Base-by-base conservation (phyloP, 495 filamentous ascomycete genomes). In the Annulohypoxylon stygium region DNA sequence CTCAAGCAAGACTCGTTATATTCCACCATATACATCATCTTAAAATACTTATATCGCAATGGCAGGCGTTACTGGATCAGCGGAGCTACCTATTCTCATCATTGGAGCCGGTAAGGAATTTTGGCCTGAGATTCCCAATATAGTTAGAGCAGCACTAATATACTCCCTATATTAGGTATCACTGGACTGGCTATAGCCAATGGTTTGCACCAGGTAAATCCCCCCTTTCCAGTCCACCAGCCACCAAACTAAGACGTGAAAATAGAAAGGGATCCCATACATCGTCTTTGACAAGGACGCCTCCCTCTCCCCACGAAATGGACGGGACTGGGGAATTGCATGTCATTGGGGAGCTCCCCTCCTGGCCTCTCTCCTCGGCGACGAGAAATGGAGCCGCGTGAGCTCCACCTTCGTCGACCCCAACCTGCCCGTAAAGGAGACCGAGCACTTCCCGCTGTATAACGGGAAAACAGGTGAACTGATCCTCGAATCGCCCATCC, bases 271-370 rank as follows among this genome's bases (percentile, higher is more conserved):
- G 16, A 84, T 90, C 34, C 73, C 81, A 18, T 85, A 81, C 61
- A 81, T 76, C 10, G 69, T 90, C 33, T 86, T 84, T 70, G 87
- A 90, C 71, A 80, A 81, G 43, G 79, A 86, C 34, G 34, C 61
- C 0, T 47, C 68, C 16, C 62, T 86, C 60, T 76, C 82, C 10
- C 67, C 73, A 6, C 83, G 83, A n/a, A 70, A 77, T 8, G 55
- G 53, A 10, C 81, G 87, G 3, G 87, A 90, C 75, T 90, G 88
- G 88, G 86, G 84, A 34, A 86, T 89, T 67, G 79, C 83, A 6
- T 74, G 88, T 10, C 86, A 90, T 69, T 90, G 88, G 88, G 84
- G 82, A 0, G 75, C 81, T 10, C 74, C 76, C 0, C 41, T 74
- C 12, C 67, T 80, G 10, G 37, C 53, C 11, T 61, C 69, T 3